These are phyloP conservation scores for Ganoderma meredithae DNA, from an alignment of 1,284 basidiomycete genomes.

Conservation along the genomic window DNA sequence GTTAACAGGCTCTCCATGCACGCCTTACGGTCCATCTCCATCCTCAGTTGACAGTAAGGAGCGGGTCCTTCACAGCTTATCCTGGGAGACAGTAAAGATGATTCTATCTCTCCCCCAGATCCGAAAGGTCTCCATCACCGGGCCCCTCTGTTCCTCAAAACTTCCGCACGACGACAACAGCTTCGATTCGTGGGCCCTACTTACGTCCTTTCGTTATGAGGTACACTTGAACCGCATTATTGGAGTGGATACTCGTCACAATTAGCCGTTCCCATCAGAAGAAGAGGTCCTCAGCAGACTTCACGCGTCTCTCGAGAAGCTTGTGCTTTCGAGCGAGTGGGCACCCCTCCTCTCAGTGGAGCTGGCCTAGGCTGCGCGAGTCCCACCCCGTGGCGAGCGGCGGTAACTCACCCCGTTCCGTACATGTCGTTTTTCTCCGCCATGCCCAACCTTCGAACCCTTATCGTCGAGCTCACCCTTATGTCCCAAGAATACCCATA, in stretches of 20 bases:
- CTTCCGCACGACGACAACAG: not conserved
- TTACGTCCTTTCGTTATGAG: not conserved
- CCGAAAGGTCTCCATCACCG: not conserved
- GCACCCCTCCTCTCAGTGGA: not conserved
- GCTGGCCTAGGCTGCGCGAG: not conserved
- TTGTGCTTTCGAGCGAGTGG: not conserved
- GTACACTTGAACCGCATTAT: not conserved
- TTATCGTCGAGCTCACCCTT: not conserved
- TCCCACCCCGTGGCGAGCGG: not conserved
- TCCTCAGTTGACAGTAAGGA: not conserved
- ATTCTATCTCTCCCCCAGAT: not conserved
- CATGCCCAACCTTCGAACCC: not conserved
- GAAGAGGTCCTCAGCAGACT: not conserved
- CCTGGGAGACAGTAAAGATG: not conserved
- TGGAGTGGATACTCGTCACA: not conserved
- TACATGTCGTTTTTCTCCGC: not conserved
- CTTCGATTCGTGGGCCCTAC: not conserved
- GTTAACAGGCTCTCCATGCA: not conserved
- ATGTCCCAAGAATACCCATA: not conserved
- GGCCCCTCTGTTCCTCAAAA: not conserved
- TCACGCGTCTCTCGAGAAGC: not conserved
- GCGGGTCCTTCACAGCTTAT: not conserved
- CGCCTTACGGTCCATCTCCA: not conserved
- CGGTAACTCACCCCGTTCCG: not conserved
- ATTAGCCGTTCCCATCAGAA: not conserved